These are phyloP conservation scores for Saturnispora diversa DNA, from an alignment of 805 yeast genomes.

Conservation along the genomic window DNA sequence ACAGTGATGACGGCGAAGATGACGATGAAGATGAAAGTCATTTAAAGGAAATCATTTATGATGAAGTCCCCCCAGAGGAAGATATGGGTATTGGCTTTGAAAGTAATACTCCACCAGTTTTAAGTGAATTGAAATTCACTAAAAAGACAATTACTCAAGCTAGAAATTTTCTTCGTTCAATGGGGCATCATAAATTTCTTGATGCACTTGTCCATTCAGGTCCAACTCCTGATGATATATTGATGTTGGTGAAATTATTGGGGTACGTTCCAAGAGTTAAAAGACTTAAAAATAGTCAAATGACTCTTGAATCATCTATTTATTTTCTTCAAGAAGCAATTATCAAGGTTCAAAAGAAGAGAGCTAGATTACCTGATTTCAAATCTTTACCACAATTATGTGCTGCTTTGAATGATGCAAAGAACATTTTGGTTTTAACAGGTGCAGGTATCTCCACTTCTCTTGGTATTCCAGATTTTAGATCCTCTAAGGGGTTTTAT, in stretches of 20 bases:
- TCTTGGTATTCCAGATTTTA: constrained; percentile 85
- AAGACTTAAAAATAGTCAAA: constrained; percentile 5
- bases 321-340: constrained; percentile 55
- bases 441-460: constrained; percentile 94
- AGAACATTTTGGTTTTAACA: constrained; percentile 63
- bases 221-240: constrained; percentile 50
- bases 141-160: constrained; percentile 39
- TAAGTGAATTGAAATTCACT: constrained; percentile 25
- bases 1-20: constrained; percentile 5
- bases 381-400: constrained; percentile 52
- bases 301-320: constrained; percentile 26
- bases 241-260: constrained; percentile 47
- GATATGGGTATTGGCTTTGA: constrained; percentile 9
- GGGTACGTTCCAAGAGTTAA: constrained; percentile 40
- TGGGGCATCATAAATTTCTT: constrained; percentile 56
- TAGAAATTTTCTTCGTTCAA: constrained; percentile 44
- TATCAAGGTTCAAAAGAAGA: constrained; percentile 47
- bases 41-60: constrained; percentile 15
- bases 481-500: constrained; percentile 84
- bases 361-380: constrained; percentile 48
- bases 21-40: constrained; percentile 12
- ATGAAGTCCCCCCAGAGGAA: constrained; percentile 1
- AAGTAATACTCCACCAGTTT: constrained; percentile 14
- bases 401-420: constrained; percentile 43
- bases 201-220: constrained; percentile 46